Conservation (phyloP, 192 early-diverging fungal species). For the Umbelopsis ramanniana region DNA sequence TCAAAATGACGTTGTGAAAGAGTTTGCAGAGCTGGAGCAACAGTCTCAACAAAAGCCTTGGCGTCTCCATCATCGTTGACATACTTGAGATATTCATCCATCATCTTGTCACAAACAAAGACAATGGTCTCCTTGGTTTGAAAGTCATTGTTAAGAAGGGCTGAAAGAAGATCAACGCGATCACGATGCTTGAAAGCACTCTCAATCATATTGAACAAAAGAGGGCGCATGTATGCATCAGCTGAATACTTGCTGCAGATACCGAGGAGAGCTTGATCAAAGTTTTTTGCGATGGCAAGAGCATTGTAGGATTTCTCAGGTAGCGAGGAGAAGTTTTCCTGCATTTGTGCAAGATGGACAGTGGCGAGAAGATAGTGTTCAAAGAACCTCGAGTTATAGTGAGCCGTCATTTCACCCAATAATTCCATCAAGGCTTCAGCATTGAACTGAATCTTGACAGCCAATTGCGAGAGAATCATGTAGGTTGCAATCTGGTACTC, state of each 20-base stretch:
- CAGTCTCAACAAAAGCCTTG: constrained; percentile 28
- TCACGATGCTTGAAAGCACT: constrained; percentile 30
- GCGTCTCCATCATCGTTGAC: constrained; percentile 25
- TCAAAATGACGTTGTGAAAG: constrained; percentile 46
- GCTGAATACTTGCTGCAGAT: constrained; percentile 47
- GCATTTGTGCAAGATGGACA: constrained; percentile 59
- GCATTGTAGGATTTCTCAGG: constrained; percentile 37
- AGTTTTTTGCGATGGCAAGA: constrained; percentile 9
- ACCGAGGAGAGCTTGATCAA: constrained; percentile 27
- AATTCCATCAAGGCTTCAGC: constrained; percentile 50
- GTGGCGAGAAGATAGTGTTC: constrained; percentile 48
- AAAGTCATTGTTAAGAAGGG: constrained; percentile 37
- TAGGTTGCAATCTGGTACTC: constrained; percentile 61
- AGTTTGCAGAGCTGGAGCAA: constrained; percentile 39
- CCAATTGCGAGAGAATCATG: constrained; percentile 71
- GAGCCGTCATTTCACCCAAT: constrained; percentile 46
- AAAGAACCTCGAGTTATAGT: constrained; percentile 32
- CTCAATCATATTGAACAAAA: constrained; percentile 43
- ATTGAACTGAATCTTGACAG: constrained; percentile 51
- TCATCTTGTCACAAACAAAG: constrained; percentile 38
- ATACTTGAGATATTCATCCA: constrained; percentile 42
- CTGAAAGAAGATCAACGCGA: constrained; percentile 36
- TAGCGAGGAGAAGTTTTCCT: constrained; percentile 45
- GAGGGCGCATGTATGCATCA: constrained; percentile 47
- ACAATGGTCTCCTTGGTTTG: constrained; percentile 41